A percentile compares a stretch with the other conserved stretches of the same genome.
Evolutionary conservation across 148 eudicot genomes (phyloP).

Genomic region (Tetragonia tetragonoides): DNA sequence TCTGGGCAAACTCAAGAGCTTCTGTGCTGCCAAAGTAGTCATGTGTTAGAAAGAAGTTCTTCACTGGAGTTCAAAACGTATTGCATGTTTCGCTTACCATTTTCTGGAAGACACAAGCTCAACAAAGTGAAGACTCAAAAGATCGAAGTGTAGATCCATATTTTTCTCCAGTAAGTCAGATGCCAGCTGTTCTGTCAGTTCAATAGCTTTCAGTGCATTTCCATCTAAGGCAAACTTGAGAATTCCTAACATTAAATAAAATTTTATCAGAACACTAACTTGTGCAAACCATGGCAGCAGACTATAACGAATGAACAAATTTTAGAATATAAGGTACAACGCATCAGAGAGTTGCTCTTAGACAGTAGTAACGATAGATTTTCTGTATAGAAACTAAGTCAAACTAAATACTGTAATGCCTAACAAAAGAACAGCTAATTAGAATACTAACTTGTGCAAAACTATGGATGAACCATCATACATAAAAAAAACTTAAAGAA

Average conservation of each 20-base stretch:
- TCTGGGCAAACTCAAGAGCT: conserved; percentile 84
- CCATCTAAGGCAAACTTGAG: conserved; percentile 59
- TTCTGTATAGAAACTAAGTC: no score
- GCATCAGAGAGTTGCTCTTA: not conserved
- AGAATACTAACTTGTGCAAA: no score
- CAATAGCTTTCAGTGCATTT: conserved; percentile 73
- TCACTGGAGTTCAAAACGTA: not conserved
- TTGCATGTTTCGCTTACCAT: conserved; percentile 44
- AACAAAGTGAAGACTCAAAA: conserved; percentile 83
- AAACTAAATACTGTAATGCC: no score
- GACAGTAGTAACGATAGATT: not conserved
- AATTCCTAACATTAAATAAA: conserved; percentile 47
- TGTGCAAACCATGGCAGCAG: not conserved
- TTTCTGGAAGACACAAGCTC: conserved; percentile 68
- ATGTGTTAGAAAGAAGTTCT: conserved; percentile 20
- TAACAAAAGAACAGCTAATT: no score
- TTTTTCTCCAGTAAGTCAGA: conserved; percentile 70
- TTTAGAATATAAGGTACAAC: not conserved
- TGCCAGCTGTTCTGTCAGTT: conserved; percentile 70
- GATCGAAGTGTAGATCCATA: conserved; percentile 76
- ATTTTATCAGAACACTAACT: not conserved
- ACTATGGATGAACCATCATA: no score
- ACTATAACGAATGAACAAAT: not conserved
- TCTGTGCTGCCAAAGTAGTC: conserved; percentile 62
- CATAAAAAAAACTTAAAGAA: not conserved